These are phyloP conservation scores for Lactuca sativa DNA, from an alignment of 129 eudicot genomes.

Conservation along the genomic window DNA sequence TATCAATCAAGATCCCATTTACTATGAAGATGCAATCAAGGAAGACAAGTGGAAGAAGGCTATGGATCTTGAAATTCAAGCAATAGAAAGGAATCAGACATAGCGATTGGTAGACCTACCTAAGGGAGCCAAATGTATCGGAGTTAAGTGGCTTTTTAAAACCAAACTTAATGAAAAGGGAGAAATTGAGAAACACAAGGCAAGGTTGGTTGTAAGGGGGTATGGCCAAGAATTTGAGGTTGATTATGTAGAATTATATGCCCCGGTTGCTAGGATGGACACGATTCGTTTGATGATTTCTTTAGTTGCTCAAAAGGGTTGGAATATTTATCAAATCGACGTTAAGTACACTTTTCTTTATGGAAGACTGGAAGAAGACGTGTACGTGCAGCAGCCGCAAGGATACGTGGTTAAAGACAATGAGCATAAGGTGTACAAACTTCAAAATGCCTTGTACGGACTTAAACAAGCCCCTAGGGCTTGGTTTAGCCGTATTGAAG, in stretches of 20 bases:
- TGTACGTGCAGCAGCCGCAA: not conserved
- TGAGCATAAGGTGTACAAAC: constrained; percentile 4
- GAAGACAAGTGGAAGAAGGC: not conserved
- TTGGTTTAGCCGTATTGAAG: not conserved
- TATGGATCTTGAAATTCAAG: not conserved
- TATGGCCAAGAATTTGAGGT: not conserved
- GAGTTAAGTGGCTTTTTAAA: not conserved
- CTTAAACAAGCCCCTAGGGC: not conserved
- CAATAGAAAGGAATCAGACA: not conserved
- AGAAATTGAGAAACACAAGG: not conserved
- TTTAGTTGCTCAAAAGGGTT: not conserved
- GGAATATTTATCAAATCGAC: not conserved
- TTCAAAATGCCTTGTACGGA: not conserved
- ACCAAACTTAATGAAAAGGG: not conserved
- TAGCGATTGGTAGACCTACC: not conserved
- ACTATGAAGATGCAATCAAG: not conserved
- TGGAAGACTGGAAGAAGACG: not conserved
- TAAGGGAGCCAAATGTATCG: not conserved
- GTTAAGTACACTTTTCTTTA: not conserved
- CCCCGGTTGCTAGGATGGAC: not conserved
- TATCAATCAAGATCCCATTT: not conserved
- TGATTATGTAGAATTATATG: not conserved
- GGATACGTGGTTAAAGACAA: not conserved
- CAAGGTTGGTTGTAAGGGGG: not conserved
- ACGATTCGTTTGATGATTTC: not conserved